Evolutionary conservation across 2,329 filamentous ascomycete genomes (phyloP).

Genomic region (Dryadomyces quercus-mongolicae): DNA sequence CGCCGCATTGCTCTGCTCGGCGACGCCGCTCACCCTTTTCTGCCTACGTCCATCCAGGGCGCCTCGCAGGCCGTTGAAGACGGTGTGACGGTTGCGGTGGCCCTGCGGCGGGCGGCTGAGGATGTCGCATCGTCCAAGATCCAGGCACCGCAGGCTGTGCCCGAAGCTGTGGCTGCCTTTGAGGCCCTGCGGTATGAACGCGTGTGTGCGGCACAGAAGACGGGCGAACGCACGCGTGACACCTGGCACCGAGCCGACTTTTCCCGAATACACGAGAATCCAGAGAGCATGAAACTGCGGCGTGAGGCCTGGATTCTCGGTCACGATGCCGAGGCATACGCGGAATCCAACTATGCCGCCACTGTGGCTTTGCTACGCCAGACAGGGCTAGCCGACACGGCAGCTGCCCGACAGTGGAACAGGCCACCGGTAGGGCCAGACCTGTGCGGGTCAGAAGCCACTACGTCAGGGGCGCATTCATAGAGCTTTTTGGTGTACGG

Average conservation of each 20-base stretch:
- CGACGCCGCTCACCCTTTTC: slow-evolving; percentile 36
- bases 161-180: slow-evolving; percentile 11
- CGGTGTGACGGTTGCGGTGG: slow-evolving; percentile 30
- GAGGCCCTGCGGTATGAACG: slow-evolving; percentile 20
- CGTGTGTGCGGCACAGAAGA: slow-evolving; percentile 20
- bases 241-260: slow-evolving; percentile 21
- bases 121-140: neutral
- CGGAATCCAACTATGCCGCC: slow-evolving; percentile 15
- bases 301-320: slow-evolving; percentile 19
- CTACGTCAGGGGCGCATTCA: neutral
- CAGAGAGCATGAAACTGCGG: slow-evolving; percentile 17
- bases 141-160: neutral
- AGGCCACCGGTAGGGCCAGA: neutral
- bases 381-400: slow-evolving; percentile 6
- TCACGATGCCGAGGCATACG: slow-evolving; percentile 19
- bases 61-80: slow-evolving; percentile 38
- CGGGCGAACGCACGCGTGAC: slow-evolving; percentile 19
- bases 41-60: slow-evolving; percentile 31
- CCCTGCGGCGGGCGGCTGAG: slow-evolving; percentile 12
- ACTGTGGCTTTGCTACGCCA: slow-evolving; percentile 8
- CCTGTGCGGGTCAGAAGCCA: neutral
- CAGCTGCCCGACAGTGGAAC: slow-evolving; percentile 8
- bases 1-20: slow-evolving; percentile 32
- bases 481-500: neutral
- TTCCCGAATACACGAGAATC: slow-evolving; percentile 16